Evolutionary conservation across 148 eudicot species (phyloP).

Genomic region (Amaranthus cruentus): DNA sequence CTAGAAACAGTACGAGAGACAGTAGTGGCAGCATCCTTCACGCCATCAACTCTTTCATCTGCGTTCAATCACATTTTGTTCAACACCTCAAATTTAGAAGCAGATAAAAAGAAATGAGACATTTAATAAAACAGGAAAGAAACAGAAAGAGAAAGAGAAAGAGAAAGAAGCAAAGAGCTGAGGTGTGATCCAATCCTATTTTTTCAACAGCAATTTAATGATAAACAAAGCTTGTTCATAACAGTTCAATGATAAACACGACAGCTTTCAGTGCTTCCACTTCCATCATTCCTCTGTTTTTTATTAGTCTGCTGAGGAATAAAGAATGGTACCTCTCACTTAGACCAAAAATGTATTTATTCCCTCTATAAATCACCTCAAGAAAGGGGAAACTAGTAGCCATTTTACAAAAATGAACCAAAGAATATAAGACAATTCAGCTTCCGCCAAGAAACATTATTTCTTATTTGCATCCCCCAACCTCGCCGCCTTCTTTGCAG

Average conservation of each 20-base stretch:
- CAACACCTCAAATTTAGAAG: neutral
- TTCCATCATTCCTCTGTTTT: neutral
- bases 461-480: no score
- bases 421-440: no score
- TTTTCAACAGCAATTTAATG: neutral
- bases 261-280: neutral
- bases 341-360: neutral
- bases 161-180: neutral
- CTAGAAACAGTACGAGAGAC: conserved; percentile 62
- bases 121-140: neutral
- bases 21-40: conserved; percentile 41
- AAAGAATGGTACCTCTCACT: neutral
- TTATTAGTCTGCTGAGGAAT: neutral
- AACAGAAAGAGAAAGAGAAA: neutral
- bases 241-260: neutral
- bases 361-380: neutral
- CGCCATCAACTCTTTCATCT: conserved; percentile 52
- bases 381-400: neutral
- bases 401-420: neutral
- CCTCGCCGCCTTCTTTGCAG: no score
- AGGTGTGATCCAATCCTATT: neutral
- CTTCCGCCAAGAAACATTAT: no score
- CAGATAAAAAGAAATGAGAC: neutral
- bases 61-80: conserved; percentile 15
- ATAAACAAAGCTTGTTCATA: neutral